Percentiles rank a stretch among this genome's conserved stretches.
Evolutionary conservation across 768 basidiomycete genomes (phyloP).

Genomic region (Hirschioporus abietinus): DNA sequence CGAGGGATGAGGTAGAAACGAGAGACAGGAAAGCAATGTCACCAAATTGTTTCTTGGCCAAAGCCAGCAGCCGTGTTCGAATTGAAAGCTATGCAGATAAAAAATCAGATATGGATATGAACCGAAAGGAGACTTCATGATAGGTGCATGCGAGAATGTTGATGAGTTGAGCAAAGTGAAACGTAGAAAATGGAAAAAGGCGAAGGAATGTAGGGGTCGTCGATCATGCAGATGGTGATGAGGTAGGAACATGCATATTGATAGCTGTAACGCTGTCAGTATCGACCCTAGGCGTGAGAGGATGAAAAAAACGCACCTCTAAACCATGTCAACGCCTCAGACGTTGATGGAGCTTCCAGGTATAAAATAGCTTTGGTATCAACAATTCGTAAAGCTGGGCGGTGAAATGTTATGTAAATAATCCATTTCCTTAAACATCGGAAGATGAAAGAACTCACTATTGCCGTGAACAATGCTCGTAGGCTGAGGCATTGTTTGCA

Average conservation of each 20-base stretch:
- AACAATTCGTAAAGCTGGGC: conserved; percentile 73
- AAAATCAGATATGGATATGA: neutral
- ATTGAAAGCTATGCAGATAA: conserved; percentile 1
- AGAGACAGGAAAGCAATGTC: neutral
- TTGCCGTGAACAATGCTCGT: conserved; percentile 88
- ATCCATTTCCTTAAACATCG: conserved; percentile 4
- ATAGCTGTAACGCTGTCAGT: conserved; percentile 48
- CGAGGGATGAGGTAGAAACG: neutral
- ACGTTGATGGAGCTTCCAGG: conserved; percentile 79
- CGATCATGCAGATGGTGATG: conserved; percentile 18
- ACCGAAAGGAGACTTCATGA: neutral
- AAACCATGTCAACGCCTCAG: conserved; percentile 86
- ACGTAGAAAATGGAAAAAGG: neutral
- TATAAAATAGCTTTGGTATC: conserved; percentile 91
- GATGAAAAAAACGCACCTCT: conserved; percentile 50
- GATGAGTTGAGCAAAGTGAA: neutral
- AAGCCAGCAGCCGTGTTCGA: neutral
- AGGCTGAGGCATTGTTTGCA: conserved; percentile 90
- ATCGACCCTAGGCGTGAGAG: neutral
- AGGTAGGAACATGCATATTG: conserved; percentile 82
- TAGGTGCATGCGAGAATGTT: neutral
- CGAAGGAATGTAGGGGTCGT: neutral
- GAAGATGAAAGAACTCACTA: conserved; percentile 37
- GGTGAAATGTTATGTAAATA: conserved; percentile 5
- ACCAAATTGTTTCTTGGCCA: neutral